Base-by-base conservation (phyloP, 306 rosid species). In the Medicago arabica region DNA sequence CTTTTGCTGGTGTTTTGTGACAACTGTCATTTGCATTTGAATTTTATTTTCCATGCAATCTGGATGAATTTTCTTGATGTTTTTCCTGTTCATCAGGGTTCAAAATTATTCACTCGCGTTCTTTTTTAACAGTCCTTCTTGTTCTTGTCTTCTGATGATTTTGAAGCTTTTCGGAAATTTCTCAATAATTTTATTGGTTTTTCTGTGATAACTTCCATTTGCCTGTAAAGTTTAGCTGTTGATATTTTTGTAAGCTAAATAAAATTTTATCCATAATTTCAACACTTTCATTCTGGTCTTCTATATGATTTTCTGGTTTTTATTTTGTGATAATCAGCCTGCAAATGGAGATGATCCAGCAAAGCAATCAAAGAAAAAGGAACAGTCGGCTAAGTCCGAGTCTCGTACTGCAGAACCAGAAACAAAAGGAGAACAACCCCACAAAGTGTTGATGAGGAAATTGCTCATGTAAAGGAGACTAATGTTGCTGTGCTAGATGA, bases 291-390 rank as follows among this genome's bases (percentile, higher is more conserved):
- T 36, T 66, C 19, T 17, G 17, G 28, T 2, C 59, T 31, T 72
- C 41, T 18, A 53, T 21, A 21, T 44, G 18, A 12, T 25, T 50
- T 83, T 54, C 23, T 50, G 46, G 23, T 11, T 16, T 10, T 6
- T 21, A 21, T n/a, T 61, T 44, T 54, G 97, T 1, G 92, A 87
- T 73, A 90, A 86, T 47, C 69, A 84, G 71, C 84, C 91, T 54
- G 78, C 75, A 47, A 78, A 39, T 76, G 91, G 75, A 62, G 86
- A 78, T 70, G 84, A 69, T 75, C 82, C 71, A 61, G 77, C 83
- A 44, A 90, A 83, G 78, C 67, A 39, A 69, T 79, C 15, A 43
- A 83, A 74, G 75, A 86, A 83, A 80, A 21, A 1, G 23, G 23
- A 21, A 21, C 23, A 21, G 23, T 21, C 23, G 1, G 23, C 23